Percentiles rank a stretch among this genome's conserved stretches.
Conservation (phyloP, 2,329 filamentous ascomycete genomes). For the Aspergillus awamori region DNA sequence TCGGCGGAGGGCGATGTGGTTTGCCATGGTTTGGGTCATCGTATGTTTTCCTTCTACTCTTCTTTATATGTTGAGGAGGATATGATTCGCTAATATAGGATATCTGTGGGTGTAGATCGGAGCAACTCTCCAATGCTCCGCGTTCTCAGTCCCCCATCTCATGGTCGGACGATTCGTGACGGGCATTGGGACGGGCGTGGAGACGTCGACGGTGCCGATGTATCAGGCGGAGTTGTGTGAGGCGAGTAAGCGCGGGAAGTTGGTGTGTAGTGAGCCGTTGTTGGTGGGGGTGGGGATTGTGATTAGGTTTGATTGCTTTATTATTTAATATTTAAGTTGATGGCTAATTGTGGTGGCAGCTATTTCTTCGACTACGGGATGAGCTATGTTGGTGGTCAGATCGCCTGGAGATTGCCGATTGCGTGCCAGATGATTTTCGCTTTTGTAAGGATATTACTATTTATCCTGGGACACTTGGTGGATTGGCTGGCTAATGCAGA, state of each 20-base stretch:
- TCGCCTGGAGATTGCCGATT: slow-evolving; percentile 53
- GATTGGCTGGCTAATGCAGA: not conserved
- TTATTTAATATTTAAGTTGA: too few species aligned
- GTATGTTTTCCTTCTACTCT: slow-evolving; percentile 14
- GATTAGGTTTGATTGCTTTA: slow-evolving; percentile 25
- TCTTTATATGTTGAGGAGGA: too few species aligned
- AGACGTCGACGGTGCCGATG: slow-evolving; percentile 42
- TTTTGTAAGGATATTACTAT: slow-evolving; percentile 43
- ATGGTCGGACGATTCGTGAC: slow-evolving; percentile 53
- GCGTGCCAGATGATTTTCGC: slow-evolving; percentile 52
- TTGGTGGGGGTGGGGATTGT: slow-evolving; percentile 45
- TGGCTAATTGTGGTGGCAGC: slow-evolving; percentile 2
- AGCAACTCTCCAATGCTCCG: slow-evolving; percentile 37
- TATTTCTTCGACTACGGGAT: slow-evolving; percentile 40
- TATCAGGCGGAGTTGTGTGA: slow-evolving; percentile 52
- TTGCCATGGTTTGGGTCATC: slow-evolving; percentile 40
- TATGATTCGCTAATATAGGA: not conserved
- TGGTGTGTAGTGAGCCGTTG: slow-evolving; percentile 45
- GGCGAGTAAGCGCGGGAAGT: slow-evolving; percentile 44
- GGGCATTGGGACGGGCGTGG: slow-evolving; percentile 54
- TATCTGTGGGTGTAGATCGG: slow-evolving; percentile 28
- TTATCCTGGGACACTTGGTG: slow-evolving; percentile 18
- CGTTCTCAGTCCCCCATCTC: slow-evolving; percentile 36
- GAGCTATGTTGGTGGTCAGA: slow-evolving; percentile 42
- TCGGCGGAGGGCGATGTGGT: slow-evolving; percentile 37